phyloP scores from a whole-genome alignment of 1,284 basidiomycete species.

The Rhodotorula sp. region DNA sequence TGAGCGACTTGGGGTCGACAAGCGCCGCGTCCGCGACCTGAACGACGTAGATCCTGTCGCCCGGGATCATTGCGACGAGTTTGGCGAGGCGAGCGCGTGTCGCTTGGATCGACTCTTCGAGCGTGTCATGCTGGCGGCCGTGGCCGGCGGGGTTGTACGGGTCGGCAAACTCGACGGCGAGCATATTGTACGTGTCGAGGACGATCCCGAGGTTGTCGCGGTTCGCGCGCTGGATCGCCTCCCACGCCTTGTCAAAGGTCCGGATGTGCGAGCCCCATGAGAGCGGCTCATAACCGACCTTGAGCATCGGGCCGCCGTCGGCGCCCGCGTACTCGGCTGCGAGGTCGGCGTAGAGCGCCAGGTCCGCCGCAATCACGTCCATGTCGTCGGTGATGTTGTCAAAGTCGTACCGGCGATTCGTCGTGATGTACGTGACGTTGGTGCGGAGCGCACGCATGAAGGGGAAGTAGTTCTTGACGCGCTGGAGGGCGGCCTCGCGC shows the following conservation, averaged over 20 bases:
- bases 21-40: constrained; percentile 23
- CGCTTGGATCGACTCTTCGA: neutral
- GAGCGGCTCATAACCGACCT: constrained; percentile 12
- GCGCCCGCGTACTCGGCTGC: constrained; percentile 14
- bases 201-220: constrained; percentile 11
- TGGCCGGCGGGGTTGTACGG: constrained; percentile 25
- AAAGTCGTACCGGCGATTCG: constrained; percentile 11
- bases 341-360: constrained; percentile 14
- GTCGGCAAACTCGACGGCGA: constrained; percentile 20
- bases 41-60: constrained; percentile 21
- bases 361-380: constrained; percentile 9
- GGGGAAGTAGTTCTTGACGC: constrained; percentile 25
- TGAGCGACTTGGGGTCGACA: constrained; percentile 17
- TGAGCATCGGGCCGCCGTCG: constrained; percentile 25
- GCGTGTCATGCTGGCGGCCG: constrained; percentile 18
- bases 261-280: constrained; percentile 29
- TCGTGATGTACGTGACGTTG: constrained; percentile 18
- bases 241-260: constrained; percentile 14
- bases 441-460: constrained; percentile 22
- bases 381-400: neutral
- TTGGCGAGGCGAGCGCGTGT: constrained; percentile 6
- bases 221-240: constrained; percentile 8
- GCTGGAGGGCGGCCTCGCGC: constrained; percentile 9
- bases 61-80: constrained; percentile 8
- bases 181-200: constrained; percentile 18